Base-by-base conservation (phyloP, 352 stramenopile species). In the Phytopythium vexans region DNA sequence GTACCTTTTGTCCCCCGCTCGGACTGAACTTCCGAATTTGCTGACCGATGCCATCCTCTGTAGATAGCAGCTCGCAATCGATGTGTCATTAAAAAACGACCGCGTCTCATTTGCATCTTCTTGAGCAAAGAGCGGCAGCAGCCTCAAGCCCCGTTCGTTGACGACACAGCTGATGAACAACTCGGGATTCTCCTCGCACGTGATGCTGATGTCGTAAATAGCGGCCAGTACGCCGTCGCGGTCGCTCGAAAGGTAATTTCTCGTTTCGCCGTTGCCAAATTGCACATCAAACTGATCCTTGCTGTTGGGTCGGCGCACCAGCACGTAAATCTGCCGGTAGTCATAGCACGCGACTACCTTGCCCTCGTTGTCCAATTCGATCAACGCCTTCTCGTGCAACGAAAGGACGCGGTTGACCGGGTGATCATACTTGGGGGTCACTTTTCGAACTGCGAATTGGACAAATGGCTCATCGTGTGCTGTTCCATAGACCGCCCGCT, bases 61-160 rank as follows among this genome's bases (percentile, higher is more conserved):
- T 51, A 94, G 56, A 53, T 92, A 94, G 65, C 70, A 89, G 42
- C 60, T 85, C 6, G 72, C 82, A 46, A 93, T 94, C 8, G 82
- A 92, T 0, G 74, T 71, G 38, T 91, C 85, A 31, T 86, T 86
- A 49, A 92, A 90, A 52, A 94, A 91, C 8, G 73, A 88, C 34
- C 77, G 70, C 6, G 78, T 89, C 51, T 92, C 82, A 0, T 54
- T 69, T 5, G 62, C 62, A 56, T 91, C 81, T 57, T 94, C 85
- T 8, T 71, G 66, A 0, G 81, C 85, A 45, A 81, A 92, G 55
- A 86, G 83, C 3, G 85, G 85, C 10, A 92, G 56, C 7, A 94
- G 41, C 8, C 81, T 68, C 12, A 93, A 52, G 1, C 85, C 85
- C 33, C 77, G 74, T 50, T 89, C 81, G 52, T 91, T 94, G 27